Evolutionary conservation across 2,329 filamentous ascomycete genomes (phyloP).

Genomic region (Cladosporium austrohemisphaericum): DNA sequence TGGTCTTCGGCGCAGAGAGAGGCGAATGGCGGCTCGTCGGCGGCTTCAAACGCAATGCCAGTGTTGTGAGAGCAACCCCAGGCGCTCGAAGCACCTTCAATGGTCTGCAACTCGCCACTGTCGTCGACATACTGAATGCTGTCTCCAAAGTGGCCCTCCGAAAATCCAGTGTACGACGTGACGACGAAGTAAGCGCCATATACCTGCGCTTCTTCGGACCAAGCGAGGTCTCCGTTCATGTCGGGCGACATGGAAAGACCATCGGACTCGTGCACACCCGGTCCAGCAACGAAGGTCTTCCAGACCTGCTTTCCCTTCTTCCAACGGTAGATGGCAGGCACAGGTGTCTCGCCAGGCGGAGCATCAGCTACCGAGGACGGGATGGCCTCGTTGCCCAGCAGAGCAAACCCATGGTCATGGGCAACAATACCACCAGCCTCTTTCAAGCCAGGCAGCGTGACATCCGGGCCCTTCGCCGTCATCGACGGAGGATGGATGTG

Average conservation of each 20-base stretch:
- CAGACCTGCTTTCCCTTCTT: constrained; percentile 53
- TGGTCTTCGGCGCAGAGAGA: constrained; percentile 60
- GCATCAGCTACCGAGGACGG: constrained; percentile 49
- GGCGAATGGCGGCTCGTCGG: constrained; percentile 56
- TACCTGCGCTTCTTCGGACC: constrained; percentile 51
- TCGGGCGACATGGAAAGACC: constrained; percentile 54
- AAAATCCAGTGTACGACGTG: constrained; percentile 54
- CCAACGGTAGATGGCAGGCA: constrained; percentile 58
- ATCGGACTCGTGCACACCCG: constrained; percentile 46
- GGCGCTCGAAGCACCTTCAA: constrained; percentile 51
- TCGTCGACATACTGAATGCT: constrained; percentile 50
- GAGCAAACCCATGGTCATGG: constrained; percentile 61
- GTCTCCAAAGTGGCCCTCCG: constrained; percentile 57
- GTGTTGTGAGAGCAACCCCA: constrained; percentile 65
- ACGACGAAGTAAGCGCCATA: constrained; percentile 63
- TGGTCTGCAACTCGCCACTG: constrained; percentile 49
- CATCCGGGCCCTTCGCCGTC: constrained; percentile 48
- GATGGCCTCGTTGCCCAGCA: constrained; percentile 57
- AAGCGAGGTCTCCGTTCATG: constrained; percentile 61
- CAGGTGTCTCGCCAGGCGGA: constrained; percentile 47
- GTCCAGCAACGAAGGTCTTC: constrained; percentile 58
- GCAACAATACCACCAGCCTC: constrained; percentile 60
- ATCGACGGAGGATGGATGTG: constrained; percentile 54
- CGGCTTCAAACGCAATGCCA: constrained; percentile 60
- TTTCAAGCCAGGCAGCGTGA: constrained; percentile 53